phyloP scores from a whole-genome alignment of 2,329 filamentous ascomycete species.

The Phaeosphaeria sp. region DNA sequence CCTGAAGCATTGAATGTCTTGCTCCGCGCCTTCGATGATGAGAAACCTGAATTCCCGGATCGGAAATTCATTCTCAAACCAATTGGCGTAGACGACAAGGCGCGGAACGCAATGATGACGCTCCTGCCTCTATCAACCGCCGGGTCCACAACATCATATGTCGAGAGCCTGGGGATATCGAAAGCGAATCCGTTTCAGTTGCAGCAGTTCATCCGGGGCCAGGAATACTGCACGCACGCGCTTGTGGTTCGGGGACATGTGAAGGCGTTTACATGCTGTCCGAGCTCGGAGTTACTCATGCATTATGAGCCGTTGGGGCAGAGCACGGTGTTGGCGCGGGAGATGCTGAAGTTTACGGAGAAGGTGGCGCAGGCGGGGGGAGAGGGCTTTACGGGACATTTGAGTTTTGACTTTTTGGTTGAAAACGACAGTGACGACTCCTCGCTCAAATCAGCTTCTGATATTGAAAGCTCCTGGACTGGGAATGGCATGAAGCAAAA shows the following conservation, averaged over 20 bases:
- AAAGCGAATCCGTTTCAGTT: conserved; percentile 67
- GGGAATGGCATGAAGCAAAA: conserved; percentile 26
- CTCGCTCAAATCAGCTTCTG: too few relatives aligned
- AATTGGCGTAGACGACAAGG: conserved; percentile 66
- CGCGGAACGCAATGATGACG: conserved; percentile 66
- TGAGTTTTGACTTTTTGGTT: conserved; percentile 75
- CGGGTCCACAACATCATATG: conserved; percentile 61
- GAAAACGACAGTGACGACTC: conserved; percentile 51
- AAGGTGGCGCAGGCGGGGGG: conserved; percentile 58
- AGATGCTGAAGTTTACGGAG: conserved; percentile 71
- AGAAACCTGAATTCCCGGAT: conserved; percentile 26
- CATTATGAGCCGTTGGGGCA: conserved; percentile 68
- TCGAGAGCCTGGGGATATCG: conserved; percentile 64
- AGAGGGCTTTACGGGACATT: conserved; percentile 68
- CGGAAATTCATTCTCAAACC: conserved; percentile 71
- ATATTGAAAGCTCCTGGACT: too few relatives aligned
- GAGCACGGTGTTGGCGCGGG: conserved; percentile 60
- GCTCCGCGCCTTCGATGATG: conserved; percentile 12
- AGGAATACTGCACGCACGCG: conserved; percentile 75
- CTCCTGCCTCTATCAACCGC: conserved; percentile 65
- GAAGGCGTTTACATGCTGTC: conserved; percentile 71
- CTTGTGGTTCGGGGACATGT: conserved; percentile 71
- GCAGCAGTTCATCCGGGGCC: conserved; percentile 69
- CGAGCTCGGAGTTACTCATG: conserved; percentile 68
- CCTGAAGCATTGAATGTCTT: conserved; percentile 63